These are phyloP conservation scores for Trichoderma semiorbis DNA, from an alignment of 2,329 filamentous ascomycete species.

Conservation along the genomic window DNA sequence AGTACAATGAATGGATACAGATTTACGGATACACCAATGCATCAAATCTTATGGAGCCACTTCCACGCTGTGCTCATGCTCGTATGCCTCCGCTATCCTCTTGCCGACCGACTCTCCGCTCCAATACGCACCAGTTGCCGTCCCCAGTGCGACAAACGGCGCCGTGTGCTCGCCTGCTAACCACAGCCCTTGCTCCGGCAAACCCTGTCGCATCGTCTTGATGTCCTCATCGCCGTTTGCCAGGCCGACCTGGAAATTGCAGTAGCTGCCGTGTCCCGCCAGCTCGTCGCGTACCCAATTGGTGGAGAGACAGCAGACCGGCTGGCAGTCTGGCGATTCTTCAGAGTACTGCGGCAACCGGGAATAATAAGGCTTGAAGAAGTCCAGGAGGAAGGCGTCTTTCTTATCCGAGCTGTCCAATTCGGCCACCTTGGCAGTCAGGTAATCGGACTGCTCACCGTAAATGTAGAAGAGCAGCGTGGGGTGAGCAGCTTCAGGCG, in stretches of 20 bases:
- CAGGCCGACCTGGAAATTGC: slow-evolving; percentile 78
- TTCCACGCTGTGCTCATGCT: slow-evolving; percentile 27
- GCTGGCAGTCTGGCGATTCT: slow-evolving; percentile 54
- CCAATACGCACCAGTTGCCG: slow-evolving; percentile 88
- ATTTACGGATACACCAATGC: neutral
- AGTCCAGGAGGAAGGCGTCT: slow-evolving; percentile 55
- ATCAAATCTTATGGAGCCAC: neutral
- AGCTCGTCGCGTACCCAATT: slow-evolving; percentile 75
- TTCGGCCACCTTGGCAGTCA: slow-evolving; percentile 46
- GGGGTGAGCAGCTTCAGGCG: slow-evolving; percentile 59
- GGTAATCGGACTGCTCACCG: slow-evolving; percentile 56
- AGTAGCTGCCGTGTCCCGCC: slow-evolving; percentile 78
- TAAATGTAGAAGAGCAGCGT: slow-evolving; percentile 83
- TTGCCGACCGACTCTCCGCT: slow-evolving; percentile 75
- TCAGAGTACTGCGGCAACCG: slow-evolving; percentile 65
- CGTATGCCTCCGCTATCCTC: slow-evolving; percentile 56
- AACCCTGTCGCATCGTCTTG: slow-evolving; percentile 56
- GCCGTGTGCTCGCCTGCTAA: slow-evolving; percentile 88
- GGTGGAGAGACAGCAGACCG: slow-evolving; percentile 63
- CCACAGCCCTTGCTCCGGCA: slow-evolving; percentile 71
- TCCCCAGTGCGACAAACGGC: slow-evolving; percentile 84
- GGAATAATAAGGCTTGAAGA: slow-evolving; percentile 76
- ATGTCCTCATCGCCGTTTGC: slow-evolving; percentile 70
- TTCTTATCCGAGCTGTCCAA: slow-evolving; percentile 45
- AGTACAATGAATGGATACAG: neutral